Conservation (phyloP, 192 early-diverging fungal genomes). For the Endogone sp. region DNA sequence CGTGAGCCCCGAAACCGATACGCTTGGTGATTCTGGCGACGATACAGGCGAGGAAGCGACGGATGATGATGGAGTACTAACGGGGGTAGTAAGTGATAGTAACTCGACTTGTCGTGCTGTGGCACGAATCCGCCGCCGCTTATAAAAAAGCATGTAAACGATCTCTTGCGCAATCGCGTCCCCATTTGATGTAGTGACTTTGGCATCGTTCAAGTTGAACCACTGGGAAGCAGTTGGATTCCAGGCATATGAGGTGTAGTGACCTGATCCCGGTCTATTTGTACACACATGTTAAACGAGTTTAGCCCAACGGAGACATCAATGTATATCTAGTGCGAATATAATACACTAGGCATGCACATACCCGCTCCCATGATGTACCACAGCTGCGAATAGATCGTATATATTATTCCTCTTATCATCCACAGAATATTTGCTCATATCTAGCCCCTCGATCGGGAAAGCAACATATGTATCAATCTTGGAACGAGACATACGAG, state of each 20-base stretch:
- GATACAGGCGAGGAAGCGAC: too few relatives aligned
- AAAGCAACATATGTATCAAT: background rate
- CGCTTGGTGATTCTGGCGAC: too few relatives aligned
- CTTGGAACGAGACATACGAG: background rate
- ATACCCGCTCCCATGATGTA: background rate
- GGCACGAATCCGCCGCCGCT: background rate
- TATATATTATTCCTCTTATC: background rate
- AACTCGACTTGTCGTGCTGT: background rate
- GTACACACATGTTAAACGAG: too few relatives aligned
- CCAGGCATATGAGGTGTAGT: background rate
- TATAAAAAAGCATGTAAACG: conserved; percentile 5
- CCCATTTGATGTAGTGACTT: background rate
- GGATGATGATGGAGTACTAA: too few relatives aligned
- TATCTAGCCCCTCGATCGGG: background rate
- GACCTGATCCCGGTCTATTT: background rate
- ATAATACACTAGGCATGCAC: too few relatives aligned
- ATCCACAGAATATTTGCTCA: background rate
- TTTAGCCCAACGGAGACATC: too few relatives aligned
- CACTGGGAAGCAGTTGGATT: background rate
- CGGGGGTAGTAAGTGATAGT: too few relatives aligned
- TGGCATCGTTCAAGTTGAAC: conserved; percentile 3
- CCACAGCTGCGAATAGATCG: background rate
- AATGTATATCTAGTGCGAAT: too few relatives aligned
- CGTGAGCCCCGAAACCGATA: too few relatives aligned
- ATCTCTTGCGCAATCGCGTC: background rate